Base-by-base conservation (phyloP, 2,329 filamentous ascomycete species). In the Huntiella bhutanensis region DNA sequence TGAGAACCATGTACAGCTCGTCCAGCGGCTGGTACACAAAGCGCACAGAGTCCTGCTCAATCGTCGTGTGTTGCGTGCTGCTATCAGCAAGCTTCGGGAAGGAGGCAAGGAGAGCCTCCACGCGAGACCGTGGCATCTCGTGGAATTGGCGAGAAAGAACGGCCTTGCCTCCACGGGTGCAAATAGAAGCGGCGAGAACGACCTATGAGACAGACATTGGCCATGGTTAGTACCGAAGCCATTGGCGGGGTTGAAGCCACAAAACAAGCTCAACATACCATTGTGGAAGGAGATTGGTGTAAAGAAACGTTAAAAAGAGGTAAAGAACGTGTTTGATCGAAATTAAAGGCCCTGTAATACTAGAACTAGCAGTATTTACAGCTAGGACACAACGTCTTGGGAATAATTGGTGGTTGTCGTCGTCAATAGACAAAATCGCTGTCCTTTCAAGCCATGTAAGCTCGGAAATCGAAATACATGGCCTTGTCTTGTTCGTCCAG, bases 21-120 rank as follows among this genome's bases (percentile, higher is more conserved):
- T 98, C 92, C 53, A 98, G 74, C 51, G 91, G 92, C 63, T 98
- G 91, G 70, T 98, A 98, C 49, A 98, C 91, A 61, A 95, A 98
- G 67, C 91, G 88, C 59, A 98, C 91, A 68, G 94, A 96, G 69
- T 98, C 92, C 66, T 96, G 87, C 66, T 98, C 91, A 57, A 96
- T 87, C 4, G 84, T 98, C 22, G 91, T 98, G 64, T 98, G 91
- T 65, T 98, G 91, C 45, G 86, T 95, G 51, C 87, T 83, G 52
- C 83, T 86, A 63, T 95, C 87, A 58, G 91, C 87, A 49, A 96
- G 82, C 68, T 98, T 98, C 47, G 91, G 92, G 60, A 98, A 95
- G 7, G 88, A 93, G 53, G 92, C 91, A 48, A 98, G 80, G 48
- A 98, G 77, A 48, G 83, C 91, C 70, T 98, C 92, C 59, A 98